Evolutionary conservation across 2,329 filamentous ascomycete genomes (phyloP).

Genomic region (Colletotrichum sp.): DNA sequence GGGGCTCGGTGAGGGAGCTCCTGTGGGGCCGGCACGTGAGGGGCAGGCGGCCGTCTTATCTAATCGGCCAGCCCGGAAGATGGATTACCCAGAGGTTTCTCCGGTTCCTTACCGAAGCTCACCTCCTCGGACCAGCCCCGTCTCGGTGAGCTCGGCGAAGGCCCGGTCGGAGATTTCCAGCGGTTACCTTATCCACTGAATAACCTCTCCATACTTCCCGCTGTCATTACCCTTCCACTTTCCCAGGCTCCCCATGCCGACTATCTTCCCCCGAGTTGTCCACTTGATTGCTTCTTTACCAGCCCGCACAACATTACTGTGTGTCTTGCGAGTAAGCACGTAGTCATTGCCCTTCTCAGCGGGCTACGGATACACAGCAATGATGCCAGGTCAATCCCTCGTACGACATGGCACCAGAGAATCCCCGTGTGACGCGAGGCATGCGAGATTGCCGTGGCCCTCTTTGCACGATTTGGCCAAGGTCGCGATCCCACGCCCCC

Average conservation of each 20-base stretch:
- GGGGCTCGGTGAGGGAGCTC: constrained; percentile 13
- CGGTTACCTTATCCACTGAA: constrained; percentile 13
- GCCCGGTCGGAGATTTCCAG: not conserved
- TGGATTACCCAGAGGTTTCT: not conserved
- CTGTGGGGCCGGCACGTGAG: not conserved
- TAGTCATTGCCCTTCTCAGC: not conserved
- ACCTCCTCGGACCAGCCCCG: not conserved
- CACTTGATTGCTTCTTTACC: not conserved
- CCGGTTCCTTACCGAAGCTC: not conserved
- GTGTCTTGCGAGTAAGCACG: not conserved
- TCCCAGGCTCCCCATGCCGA: not conserved
- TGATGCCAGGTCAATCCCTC: not conserved
- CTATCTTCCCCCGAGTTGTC: not conserved
- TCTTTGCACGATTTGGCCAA: not conserved
- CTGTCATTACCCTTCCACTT: constrained; percentile 5
- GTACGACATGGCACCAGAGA: constrained; percentile 13
- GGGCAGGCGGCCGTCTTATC: not conserved
- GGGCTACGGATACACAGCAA: not conserved
- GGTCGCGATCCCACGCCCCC: not conserved
- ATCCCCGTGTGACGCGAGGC: not conserved
- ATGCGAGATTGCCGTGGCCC: constrained; percentile 17
- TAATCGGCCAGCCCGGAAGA: not conserved
- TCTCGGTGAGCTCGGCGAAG: not conserved
- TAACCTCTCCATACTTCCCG: constrained; percentile 19
- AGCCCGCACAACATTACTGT: not conserved